These are phyloP conservation scores for Gleditsia sinensis DNA, from an alignment of 306 rosid genomes.

Conservation along the genomic window DNA sequence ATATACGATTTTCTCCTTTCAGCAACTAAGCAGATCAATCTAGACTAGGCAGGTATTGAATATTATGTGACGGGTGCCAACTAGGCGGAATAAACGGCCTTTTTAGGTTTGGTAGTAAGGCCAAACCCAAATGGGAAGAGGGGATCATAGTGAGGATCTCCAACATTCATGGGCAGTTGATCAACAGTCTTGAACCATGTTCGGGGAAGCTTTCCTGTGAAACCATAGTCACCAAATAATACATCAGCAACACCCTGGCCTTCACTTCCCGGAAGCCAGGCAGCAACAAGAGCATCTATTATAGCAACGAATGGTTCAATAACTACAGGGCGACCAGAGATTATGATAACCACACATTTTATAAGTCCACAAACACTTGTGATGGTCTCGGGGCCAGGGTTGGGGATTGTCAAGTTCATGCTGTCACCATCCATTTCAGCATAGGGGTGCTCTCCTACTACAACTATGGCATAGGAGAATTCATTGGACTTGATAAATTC, in stretches of 20 bases:
- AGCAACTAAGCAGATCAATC: no score
- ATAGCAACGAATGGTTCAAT: constrained; percentile 32
- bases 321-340: constrained; percentile 45
- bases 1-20: no score
- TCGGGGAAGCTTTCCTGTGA: constrained; percentile 41
- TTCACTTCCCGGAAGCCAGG: constrained; percentile 50
- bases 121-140: constrained; percentile 53
- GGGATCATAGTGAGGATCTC: constrained; percentile 44
- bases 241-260: constrained; percentile 48
- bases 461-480: constrained; percentile 40
- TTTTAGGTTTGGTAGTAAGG: constrained; percentile 33
- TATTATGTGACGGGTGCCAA: no score
- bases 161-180: constrained; percentile 49
- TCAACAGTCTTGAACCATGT: constrained; percentile 46
- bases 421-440: constrained; percentile 39
- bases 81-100: neutral
- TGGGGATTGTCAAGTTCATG: constrained; percentile 34
- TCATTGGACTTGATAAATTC: constrained; percentile 18
- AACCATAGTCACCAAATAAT: constrained; percentile 45
- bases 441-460: constrained; percentile 46
- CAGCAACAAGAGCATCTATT: constrained; percentile 40
- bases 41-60: no score
- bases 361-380: constrained; percentile 34
- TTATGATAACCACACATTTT: constrained; percentile 36
- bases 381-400: constrained; percentile 25